Evolutionary conservation across 106 monocot species (phyloP), one percentile per base, ranked within the genome.

Genomic region (Alisma plantagoaquatica): DNA sequence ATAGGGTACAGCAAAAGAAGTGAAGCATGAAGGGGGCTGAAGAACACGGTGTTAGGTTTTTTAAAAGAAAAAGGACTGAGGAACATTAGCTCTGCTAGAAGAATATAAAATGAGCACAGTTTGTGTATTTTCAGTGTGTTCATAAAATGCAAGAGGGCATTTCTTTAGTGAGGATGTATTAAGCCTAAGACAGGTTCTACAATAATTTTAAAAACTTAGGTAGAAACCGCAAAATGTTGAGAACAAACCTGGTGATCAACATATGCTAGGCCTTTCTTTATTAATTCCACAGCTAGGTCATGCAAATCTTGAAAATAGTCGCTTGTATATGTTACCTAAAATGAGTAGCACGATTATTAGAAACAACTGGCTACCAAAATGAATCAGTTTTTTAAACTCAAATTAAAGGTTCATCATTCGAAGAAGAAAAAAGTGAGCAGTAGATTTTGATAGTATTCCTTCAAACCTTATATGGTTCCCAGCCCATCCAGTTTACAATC

Each of bases 221-320:
- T n/a, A n/a, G n/a, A n/a, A n/a, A n/a, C n/a, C n/a, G n/a, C n/a
- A n/a, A n/a, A n/a, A n/a, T 54, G 21, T 19, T 54, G 10, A 51
- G 43, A 65, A 73, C 70, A 63, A 56, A 98, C 98, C 98, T 98
- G 98, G 64, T 98, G 90, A 71, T 98, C 98, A 35, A 98, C 98
- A 70, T 98, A 98, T 43, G 98, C 98, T 31, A 71, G 48, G 50
- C 68, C 84, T 14, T 63, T 80, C 12, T 57, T 64, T 65, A 98
- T 82, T 49, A 98, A 77, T 70, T 85, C 69, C 31, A 98, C 71
- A 44, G 90, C 85, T 18, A 90, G 71, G 43, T 98, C 75, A 70
- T 98, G 75, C 42, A 98, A 57, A 48, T 79, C 64, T 69, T 90
- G 85, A 29, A 90, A 98, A 51, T 90, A 98, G 56, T 90, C 85